Percentiles rank a stretch among this genome's conserved stretches.
These are phyloP conservation scores for Ogataea trehaloabstinens DNA, from an alignment of 805 yeast species.

Conservation along the genomic window DNA sequence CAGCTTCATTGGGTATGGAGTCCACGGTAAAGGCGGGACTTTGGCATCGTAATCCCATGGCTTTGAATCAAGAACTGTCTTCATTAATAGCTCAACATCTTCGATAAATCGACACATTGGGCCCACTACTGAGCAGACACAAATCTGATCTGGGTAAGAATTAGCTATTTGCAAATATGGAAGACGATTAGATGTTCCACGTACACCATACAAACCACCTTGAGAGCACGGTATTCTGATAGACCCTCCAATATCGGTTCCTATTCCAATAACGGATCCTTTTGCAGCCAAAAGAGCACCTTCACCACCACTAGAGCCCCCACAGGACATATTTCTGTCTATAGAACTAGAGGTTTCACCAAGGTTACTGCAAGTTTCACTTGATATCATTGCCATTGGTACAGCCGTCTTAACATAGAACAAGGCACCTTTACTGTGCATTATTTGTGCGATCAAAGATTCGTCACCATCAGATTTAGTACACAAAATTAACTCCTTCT, in stretches of 20 bases:
- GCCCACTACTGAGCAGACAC: constrained; percentile 35
- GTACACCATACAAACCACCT: constrained; percentile 34
- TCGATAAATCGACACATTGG: constrained; percentile 32
- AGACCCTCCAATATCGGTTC: constrained; percentile 40
- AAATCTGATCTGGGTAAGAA: constrained; percentile 33
- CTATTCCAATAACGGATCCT: constrained; percentile 36
- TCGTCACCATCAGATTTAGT: constrained; percentile 30
- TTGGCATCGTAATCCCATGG: constrained; percentile 53
- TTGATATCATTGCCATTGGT: constrained; percentile 43
- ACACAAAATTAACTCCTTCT: constrained; percentile 23
- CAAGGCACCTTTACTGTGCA: constrained; percentile 39
- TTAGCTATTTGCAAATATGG: constrained; percentile 31
- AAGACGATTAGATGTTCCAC: constrained; percentile 35
- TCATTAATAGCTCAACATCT: constrained; percentile 37
- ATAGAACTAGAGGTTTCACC: constrained; percentile 38
- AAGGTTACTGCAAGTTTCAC: constrained; percentile 38
- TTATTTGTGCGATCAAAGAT: constrained; percentile 30
- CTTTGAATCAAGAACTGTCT: constrained; percentile 36
- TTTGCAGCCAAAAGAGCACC: constrained; percentile 35
- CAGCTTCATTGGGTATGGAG: constrained; percentile 16
- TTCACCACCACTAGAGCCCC: constrained; percentile 48
- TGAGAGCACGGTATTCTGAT: constrained; percentile 34
- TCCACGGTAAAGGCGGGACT: constrained; percentile 52
- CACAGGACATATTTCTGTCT: constrained; percentile 37
- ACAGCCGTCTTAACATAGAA: constrained; percentile 44